These are phyloP conservation scores for Colletotrichum noveboracense DNA, from an alignment of 2,329 filamentous ascomycete species.

Conservation along the genomic window DNA sequence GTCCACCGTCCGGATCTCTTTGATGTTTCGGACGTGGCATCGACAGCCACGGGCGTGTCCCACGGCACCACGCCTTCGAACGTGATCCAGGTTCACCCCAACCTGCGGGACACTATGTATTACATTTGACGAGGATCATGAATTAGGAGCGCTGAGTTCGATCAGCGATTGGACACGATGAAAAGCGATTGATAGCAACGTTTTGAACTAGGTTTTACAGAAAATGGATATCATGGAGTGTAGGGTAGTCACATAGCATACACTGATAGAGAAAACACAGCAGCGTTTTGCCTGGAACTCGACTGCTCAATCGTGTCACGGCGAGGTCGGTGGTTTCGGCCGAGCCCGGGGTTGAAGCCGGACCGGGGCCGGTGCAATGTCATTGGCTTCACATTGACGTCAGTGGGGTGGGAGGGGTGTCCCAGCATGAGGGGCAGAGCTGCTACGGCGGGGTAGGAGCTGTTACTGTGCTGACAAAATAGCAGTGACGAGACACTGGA, in stretches of 20 bases:
- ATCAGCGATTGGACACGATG: background rate
- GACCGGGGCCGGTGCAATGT: background rate
- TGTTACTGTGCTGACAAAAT: background rate
- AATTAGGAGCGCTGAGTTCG: background rate
- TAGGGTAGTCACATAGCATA: background rate
- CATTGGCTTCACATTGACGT: slow-evolving; percentile 17
- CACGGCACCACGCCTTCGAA: background rate
- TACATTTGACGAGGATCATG: slow-evolving; percentile 50
- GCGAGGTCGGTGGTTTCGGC: background rate
- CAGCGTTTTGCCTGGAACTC: background rate
- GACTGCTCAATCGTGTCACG: background rate
- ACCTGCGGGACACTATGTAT: slow-evolving; percentile 56
- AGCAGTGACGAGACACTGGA: background rate
- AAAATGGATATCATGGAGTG: background rate
- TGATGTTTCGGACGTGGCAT: slow-evolving; percentile 44
- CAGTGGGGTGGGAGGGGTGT: background rate
- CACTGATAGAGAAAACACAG: background rate
- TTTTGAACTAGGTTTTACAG: background rate
- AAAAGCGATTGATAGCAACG: background rate
- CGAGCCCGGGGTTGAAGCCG: background rate
- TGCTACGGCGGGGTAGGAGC: slow-evolving; percentile 5
- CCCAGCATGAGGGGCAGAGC: background rate
- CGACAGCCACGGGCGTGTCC: background rate
- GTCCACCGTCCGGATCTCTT: slow-evolving; percentile 72
- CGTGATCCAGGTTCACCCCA: slow-evolving; percentile 41